Base-by-base conservation (phyloP, 2,329 filamentous ascomycete species). In the Pseudogymnoascus sp. region DNA sequence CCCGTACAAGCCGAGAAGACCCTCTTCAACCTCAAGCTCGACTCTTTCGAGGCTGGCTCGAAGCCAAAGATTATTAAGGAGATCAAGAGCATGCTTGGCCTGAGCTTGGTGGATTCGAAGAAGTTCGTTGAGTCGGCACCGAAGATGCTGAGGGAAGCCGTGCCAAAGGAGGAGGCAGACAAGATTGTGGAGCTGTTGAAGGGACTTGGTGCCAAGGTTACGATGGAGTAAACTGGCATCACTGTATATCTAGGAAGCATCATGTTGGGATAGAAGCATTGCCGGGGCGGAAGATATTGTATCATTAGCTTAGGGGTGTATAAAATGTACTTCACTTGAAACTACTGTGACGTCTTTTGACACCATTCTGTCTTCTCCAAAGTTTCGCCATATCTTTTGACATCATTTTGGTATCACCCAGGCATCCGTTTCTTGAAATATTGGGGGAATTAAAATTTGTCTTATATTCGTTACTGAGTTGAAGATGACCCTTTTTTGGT, bases 1-100 rank as follows among this genome's bases (percentile, higher is more conserved):
- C 90, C 91, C 2, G 89, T 88, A 40, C 88, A 92, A 70, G 91
- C 95, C 77, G 96, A 97, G 85, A 97, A 88, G 87, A 93, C 93
- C 3, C 85, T 99, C 67, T 99, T 99, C 84, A 96, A 89, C 76
- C 79, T 99, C 69, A 97, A 97, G 82, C 87, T 99, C 67, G 84
- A 90, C 77, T 89, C 88, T 37, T 96, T 97, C 76, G 96, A 99
- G 62, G 83, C 92, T 29, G 83, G 79, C 61, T 81, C 93, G 68
- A 99, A 99, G 83, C 92, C 96, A 73, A 99, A 99, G 89, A 83
- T 99, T 73, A 99, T 99, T 84, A 99, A 99, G 86, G 95, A 99
- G 82, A 85, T 99, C 81, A 99, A 99, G 87, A 87, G 86, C 73
- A 83, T 99, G 86, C 82, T 99, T 66, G 95, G 95, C 47, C 80